Evolutionary conservation across 2,329 filamentous ascomycete species (phyloP), one percentile per base, ranked within the genome.

Genomic region (Fonsecaea monophora): DNA sequence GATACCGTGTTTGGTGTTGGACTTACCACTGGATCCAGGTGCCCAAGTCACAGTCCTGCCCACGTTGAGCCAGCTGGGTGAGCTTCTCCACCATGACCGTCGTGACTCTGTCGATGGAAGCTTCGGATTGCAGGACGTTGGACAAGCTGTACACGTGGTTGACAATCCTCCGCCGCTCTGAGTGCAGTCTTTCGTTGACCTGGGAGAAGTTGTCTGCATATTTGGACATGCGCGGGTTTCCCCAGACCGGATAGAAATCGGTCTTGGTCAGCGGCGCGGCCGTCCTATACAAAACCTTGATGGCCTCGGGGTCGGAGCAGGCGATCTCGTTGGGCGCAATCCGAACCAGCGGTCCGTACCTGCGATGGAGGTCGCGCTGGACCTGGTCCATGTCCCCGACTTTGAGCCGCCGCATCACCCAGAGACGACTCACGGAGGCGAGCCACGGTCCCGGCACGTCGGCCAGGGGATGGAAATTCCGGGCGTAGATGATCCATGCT

Each of bases 241-340:
- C 59, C 74, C 71, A 70, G 68, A 72, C 60, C 59, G 60, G 63
- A 48, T 75, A 76, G 63, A 74, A 75, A 56, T 75, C 75, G 30
- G 72, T 76, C 73, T 76, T 71, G 2, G 40, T 18, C 54, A 72
- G 37, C 18, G 54, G 63, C 10, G 38, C 55, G 40, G 70, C 64
- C 61, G 67, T 70, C 61, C 73, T 61, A 45, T 72, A 76, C 40
- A 76, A 71, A 8, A 56, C 68, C 53, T 73, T 72, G 67, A 74
- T 69, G 32, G 74, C 72, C 15, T 72, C 67, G 2, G 71, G 72
- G 21, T 72, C 71, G 42, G 69, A 69, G 53, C 70, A 74, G 15
- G 71, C 66, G 21, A 75, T 70, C 32, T 80, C 74, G 42, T 76
- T 75, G 0, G 81, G 81, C 0, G 75, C 73, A 13, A 80, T 75